phyloP scores from a whole-genome alignment of 1,284 basidiomycete genomes.

The Serendipita sp. region DNA sequence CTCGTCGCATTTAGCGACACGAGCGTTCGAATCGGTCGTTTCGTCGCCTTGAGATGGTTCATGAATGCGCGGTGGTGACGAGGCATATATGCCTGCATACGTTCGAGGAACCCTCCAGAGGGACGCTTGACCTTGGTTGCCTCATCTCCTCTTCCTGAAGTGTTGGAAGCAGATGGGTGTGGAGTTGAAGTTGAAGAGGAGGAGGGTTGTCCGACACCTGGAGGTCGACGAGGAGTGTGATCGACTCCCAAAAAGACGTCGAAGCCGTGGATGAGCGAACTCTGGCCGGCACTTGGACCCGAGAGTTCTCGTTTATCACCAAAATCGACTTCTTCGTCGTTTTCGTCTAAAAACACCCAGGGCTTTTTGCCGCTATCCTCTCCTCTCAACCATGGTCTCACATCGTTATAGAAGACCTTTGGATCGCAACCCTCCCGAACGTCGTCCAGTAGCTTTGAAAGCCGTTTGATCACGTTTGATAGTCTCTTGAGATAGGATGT shows the following conservation, averaged over 20 bases:
- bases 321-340: slow-evolving; percentile 38
- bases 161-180: slow-evolving; percentile 43
- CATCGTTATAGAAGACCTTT: slow-evolving; percentile 65
- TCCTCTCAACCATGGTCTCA: slow-evolving; percentile 89
- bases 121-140: slow-evolving; percentile 12
- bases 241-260: slow-evolving; percentile 84
- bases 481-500: slow-evolving; percentile 57
- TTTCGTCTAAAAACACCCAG: slow-evolving; percentile 63
- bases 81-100: slow-evolving; percentile 87
- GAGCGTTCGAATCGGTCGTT: slow-evolving; percentile 43
- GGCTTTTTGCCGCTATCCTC: slow-evolving; percentile 47
- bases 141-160: slow-evolving; percentile 20
- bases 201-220: slow-evolving; percentile 20
- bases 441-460: slow-evolving; percentile 41
- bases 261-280: slow-evolving; percentile 74
- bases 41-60: slow-evolving; percentile 53
- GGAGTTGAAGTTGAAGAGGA: slow-evolving; percentile 10
- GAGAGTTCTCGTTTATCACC: slow-evolving; percentile 50
- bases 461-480: slow-evolving; percentile 48
- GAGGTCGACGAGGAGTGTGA: slow-evolving; percentile 28
- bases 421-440: slow-evolving; percentile 69
- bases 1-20: slow-evolving; percentile 23
- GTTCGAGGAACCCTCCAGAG: slow-evolving; percentile 43
- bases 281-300: slow-evolving; percentile 86
- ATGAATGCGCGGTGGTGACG: slow-evolving; percentile 82